These are phyloP conservation scores for Colletotrichum ledebouriae DNA, from an alignment of 2,329 filamentous ascomycete genomes.

Conservation along the genomic window DNA sequence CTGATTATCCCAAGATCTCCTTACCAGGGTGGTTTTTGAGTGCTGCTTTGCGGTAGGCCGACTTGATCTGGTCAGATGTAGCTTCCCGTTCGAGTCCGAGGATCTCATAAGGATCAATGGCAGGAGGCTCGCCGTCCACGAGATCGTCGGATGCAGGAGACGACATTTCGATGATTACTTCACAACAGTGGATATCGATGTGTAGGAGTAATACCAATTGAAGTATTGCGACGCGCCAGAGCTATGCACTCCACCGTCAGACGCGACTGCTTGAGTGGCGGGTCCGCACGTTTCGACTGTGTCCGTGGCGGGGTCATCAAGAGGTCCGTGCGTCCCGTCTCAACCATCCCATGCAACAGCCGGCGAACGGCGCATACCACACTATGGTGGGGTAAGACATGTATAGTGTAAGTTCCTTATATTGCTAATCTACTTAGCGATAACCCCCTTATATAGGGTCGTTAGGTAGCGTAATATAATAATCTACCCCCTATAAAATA, in stretches of 20 bases:
- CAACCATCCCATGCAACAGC: not conserved
- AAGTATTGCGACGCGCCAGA: conserved; percentile 34
- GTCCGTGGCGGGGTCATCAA: rapidly evolving
- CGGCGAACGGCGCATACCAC: conserved; percentile 16
- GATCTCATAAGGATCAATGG: conserved; percentile 83
- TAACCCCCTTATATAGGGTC: no score
- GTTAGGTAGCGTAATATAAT: no score
- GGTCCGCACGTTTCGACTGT: not conserved
- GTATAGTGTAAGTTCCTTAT: no score
- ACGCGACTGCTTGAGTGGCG: conserved; percentile 43
- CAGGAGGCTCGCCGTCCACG: conserved; percentile 69
- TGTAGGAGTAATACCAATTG: conserved; percentile 1
- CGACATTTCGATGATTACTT: conserved; percentile 33
- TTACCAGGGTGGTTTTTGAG: conserved; percentile 88
- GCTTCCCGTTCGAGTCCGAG: conserved; percentile 79
- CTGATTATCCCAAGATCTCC: conserved; percentile 30
- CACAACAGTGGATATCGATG: conserved; percentile 9
- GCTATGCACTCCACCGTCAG: not conserved
- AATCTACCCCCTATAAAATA: no score
- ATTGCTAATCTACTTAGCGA: no score
- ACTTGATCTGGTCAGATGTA: conserved; percentile 84
- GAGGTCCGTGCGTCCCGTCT: not conserved
- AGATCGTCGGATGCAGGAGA: conserved; percentile 62
- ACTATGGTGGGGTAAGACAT: no score
- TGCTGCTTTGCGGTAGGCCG: conserved; percentile 91